Percentiles rank a stretch among this genome's conserved stretches.
Conservation (phyloP, 352 stramenopile genomes). For the Phytopythium chamaehyphon region DNA sequence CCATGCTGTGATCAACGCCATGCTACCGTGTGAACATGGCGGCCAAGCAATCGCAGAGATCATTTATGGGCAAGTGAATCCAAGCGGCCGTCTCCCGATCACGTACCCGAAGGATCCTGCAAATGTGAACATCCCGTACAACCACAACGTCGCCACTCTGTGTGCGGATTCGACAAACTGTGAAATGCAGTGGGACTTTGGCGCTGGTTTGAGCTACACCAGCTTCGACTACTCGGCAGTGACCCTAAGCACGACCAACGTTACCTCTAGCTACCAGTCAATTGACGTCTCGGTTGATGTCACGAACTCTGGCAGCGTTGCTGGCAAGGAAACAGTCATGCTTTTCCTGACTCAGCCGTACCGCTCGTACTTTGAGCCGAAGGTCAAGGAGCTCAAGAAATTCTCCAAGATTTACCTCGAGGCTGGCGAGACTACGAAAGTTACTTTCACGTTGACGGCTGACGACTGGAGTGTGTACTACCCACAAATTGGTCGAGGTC, state of each 20-base stretch:
- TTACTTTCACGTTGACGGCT: slow-evolving; percentile 38
- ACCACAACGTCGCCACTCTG: slow-evolving; percentile 33
- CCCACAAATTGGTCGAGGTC: slow-evolving; percentile 38
- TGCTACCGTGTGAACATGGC: slow-evolving; percentile 64
- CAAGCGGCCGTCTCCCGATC: slow-evolving; percentile 64
- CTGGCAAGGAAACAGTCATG: slow-evolving; percentile 72
- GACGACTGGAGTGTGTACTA: slow-evolving; percentile 57
- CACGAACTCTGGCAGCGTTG: slow-evolving; percentile 45
- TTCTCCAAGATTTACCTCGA: slow-evolving; percentile 75
- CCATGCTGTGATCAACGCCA: slow-evolving; percentile 61
- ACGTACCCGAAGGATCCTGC: slow-evolving; percentile 64
- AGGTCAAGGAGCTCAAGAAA: slow-evolving; percentile 78
- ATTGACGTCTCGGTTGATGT: slow-evolving; percentile 50
- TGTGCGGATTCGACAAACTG: slow-evolving; percentile 37
- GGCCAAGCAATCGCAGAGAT: slow-evolving; percentile 73
- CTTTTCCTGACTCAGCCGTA: slow-evolving; percentile 72
- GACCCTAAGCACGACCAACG: slow-evolving; percentile 26
- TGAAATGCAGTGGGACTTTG: slow-evolving; percentile 62
- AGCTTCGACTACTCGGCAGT: slow-evolving; percentile 51
- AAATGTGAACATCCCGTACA: slow-evolving; percentile 54
- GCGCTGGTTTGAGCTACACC: slow-evolving; percentile 66
- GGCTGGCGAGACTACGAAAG: slow-evolving; percentile 27
- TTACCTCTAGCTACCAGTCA: slow-evolving; percentile 16
- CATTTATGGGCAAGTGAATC: slow-evolving; percentile 59
- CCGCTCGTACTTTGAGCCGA: slow-evolving; percentile 53